Evolutionary conservation across 2,329 filamentous ascomycete genomes (phyloP).

Genomic region (Cryphonectria nitschkei): DNA sequence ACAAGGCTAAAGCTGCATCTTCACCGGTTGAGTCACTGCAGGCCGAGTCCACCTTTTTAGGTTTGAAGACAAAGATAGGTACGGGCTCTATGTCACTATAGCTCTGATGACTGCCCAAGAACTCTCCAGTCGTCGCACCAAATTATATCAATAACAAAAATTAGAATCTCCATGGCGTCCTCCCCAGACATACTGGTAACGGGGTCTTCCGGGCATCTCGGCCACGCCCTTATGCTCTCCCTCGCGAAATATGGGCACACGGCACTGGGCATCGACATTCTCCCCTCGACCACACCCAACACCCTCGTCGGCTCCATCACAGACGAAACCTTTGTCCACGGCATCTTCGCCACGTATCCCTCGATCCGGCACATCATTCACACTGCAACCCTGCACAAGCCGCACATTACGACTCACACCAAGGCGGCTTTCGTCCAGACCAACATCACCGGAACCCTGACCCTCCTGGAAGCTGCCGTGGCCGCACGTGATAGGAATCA

Average conservation of each 20-base stretch:
- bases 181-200: slow-evolving; percentile 47
- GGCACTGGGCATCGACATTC: slow-evolving; percentile 50
- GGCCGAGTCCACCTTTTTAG: background rate
- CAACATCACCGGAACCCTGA: slow-evolving; percentile 49
- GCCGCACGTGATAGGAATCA: background rate
- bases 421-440: slow-evolving; percentile 48
- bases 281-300: slow-evolving; percentile 36
- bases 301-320: slow-evolving; percentile 43
- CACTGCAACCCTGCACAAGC: slow-evolving; percentile 52
- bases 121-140: too few relatives aligned
- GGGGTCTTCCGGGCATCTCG: slow-evolving; percentile 51
- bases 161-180: background rate
- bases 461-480: slow-evolving; percentile 46
- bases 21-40: slow-evolving; percentile 20
- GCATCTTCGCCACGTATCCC: slow-evolving; percentile 37
- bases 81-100: background rate
- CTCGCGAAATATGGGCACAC: slow-evolving; percentile 44
- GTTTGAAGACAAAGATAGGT: too few relatives aligned
- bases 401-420: slow-evolving; percentile 50
- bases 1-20: background rate
- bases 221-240: slow-evolving; percentile 49
- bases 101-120: background rate
- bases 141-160: too few relatives aligned
- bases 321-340: slow-evolving; percentile 40
- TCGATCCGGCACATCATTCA: slow-evolving; percentile 48